Evolutionary conservation across 2,329 filamentous ascomycete species (phyloP).

Genomic region (Eurotiales sp.): DNA sequence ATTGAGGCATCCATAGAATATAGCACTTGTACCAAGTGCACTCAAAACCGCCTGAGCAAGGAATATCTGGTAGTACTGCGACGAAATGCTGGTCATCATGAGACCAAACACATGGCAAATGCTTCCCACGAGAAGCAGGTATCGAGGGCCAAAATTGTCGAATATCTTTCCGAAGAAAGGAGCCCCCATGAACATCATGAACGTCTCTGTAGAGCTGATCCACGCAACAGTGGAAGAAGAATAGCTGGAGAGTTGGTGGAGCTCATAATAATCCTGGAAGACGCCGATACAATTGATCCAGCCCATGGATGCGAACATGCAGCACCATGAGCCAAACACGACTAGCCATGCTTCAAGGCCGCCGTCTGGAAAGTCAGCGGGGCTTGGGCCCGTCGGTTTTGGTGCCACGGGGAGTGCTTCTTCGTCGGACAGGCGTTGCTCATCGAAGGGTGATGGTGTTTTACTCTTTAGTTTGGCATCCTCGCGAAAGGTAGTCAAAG

Average conservation of each 20-base stretch:
- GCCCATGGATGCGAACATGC: constrained; percentile 32
- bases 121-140: constrained; percentile 48
- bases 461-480: no score
- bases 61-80: constrained; percentile 55
- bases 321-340: constrained; percentile 20
- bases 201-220: constrained; percentile 50
- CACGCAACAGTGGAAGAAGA: constrained; percentile 49
- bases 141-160: constrained; percentile 59
- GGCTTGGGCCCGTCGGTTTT: background rate
- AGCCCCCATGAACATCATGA: constrained; percentile 50
- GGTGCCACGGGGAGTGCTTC: background rate
- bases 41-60: constrained; percentile 54
- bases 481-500: no score
- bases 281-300: constrained; percentile 52
- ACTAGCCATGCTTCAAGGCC: constrained; percentile 24
- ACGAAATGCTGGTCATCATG: constrained; percentile 56
- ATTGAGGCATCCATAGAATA: constrained; percentile 45
- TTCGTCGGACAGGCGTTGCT: no score
- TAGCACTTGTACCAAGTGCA: constrained; percentile 47
- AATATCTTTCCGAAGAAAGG: constrained; percentile 56
- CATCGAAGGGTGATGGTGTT: no score
- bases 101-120: constrained; percentile 56
- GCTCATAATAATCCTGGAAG: constrained; percentile 52
- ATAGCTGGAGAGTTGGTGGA: constrained; percentile 34
- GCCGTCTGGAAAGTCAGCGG: constrained; percentile 20